Conservation (phyloP, 108 stramenopile genomes). For the Nannochloropsis oceanica region DNA sequence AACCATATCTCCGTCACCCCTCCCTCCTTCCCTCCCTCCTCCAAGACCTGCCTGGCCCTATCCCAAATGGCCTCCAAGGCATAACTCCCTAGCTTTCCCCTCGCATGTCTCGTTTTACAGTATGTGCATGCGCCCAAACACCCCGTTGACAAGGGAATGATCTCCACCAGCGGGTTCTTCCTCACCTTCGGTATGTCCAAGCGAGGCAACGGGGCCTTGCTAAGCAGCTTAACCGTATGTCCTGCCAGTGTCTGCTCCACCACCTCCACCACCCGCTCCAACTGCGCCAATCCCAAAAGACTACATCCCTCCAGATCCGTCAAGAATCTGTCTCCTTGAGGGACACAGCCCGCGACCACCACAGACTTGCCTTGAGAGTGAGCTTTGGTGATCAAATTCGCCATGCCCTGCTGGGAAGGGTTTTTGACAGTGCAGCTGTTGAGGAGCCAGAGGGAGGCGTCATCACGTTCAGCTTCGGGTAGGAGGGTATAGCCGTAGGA, state of each 20-base stretch:
- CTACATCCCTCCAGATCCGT: slow-evolving; percentile 5
- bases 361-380: background rate
- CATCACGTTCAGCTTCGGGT: slow-evolving; percentile 1
- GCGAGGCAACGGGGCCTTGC: slow-evolving; percentile 8
- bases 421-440: slow-evolving; percentile 46
- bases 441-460: slow-evolving; percentile 6
- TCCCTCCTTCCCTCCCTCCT: slow-evolving; percentile 32
- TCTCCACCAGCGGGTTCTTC: slow-evolving; percentile 33
- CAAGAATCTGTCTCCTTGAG: slow-evolving; percentile 32
- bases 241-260: slow-evolving; percentile 29
- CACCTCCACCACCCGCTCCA: slow-evolving; percentile 35
- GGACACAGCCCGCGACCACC: slow-evolving; percentile 41
- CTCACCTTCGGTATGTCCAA: slow-evolving; percentile 43
- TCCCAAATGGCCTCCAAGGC: slow-evolving; percentile 8
- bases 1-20: slow-evolving; percentile 41
- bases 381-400: slow-evolving; percentile 10
- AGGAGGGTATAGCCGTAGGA: slow-evolving; percentile 25
- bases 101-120: slow-evolving; percentile 42
- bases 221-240: slow-evolving; percentile 25
- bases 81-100: slow-evolving; percentile 39
- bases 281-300: slow-evolving; percentile 31
- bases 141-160: slow-evolving; percentile 40
- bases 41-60: slow-evolving; percentile 4
- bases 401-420: slow-evolving; percentile 28
- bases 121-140: slow-evolving; percentile 43